phyloP scores from a whole-genome alignment of 2,329 filamentous ascomycete species.

The Beauveria brongniartii region DNA sequence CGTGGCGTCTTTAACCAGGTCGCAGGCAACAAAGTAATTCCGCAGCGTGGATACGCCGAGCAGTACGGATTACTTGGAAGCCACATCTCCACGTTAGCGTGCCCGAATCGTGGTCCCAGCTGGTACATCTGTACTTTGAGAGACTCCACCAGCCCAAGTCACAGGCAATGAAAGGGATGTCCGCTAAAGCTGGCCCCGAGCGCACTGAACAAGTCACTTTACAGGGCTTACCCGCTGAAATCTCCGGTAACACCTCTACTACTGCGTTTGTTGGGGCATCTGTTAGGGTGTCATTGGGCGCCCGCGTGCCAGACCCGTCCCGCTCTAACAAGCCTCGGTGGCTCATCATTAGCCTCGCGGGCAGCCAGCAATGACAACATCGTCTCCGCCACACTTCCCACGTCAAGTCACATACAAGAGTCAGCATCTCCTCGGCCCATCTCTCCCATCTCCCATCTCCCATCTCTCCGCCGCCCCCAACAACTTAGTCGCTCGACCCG shows the following conservation, averaged over 20 bases:
- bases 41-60: neutral
- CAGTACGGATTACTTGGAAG: neutral
- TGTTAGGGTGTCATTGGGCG: neutral
- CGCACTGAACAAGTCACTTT: neutral
- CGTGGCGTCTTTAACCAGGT: neutral
- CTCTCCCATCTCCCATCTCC: neutral
- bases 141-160: neutral
- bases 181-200: neutral
- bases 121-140: neutral
- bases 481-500: neutral
- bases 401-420: neutral
- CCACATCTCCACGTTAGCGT: neutral
- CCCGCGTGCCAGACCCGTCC: constrained; percentile 5
- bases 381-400: neutral
- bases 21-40: neutral
- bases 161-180: neutral
- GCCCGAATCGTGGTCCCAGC: neutral
- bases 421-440: neutral
- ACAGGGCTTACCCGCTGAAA: neutral
- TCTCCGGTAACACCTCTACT: neutral
- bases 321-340: neutral
- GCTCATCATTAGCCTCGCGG: neutral
- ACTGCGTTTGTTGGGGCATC: too few relatives aligned
- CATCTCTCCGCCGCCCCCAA: constrained; percentile 6
- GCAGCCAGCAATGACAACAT: constrained; percentile 16